Evolutionary conservation across 306 rosid species (phyloP).

Genomic region (Dalbergia cochinchinensis): DNA sequence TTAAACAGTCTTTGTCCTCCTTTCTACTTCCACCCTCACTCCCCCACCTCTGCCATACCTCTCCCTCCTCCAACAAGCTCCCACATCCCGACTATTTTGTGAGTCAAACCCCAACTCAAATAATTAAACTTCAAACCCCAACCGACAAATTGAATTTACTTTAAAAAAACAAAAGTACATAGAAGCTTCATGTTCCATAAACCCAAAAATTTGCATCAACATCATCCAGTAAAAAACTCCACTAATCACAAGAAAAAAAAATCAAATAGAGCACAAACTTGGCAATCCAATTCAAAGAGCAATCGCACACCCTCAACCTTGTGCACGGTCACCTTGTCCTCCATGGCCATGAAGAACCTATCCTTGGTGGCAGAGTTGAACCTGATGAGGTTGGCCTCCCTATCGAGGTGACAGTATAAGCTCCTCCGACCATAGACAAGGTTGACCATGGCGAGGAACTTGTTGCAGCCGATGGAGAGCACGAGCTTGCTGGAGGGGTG

Average conservation of each 20-base stretch:
- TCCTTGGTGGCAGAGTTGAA: slow-evolving; percentile 61
- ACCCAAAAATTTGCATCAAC: too few relatives aligned
- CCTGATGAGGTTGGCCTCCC: slow-evolving; percentile 70
- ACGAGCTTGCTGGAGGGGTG: slow-evolving; percentile 88
- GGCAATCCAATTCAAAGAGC: slow-evolving; percentile 66
- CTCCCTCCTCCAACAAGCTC: too few relatives aligned
- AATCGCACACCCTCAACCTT: slow-evolving; percentile 82
- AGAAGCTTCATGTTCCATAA: not conserved
- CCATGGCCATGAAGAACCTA: slow-evolving; percentile 68
- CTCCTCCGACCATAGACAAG: slow-evolving; percentile 81
- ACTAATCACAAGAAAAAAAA: not conserved
- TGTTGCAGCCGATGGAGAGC: slow-evolving; percentile 76
- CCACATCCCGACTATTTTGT: too few relatives aligned
- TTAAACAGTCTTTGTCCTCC: too few relatives aligned
- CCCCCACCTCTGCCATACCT: too few relatives aligned
- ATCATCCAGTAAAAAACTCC: not conserved
- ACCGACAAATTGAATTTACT: too few relatives aligned
- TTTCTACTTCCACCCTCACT: fast-evolving
- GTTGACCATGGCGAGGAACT: too few relatives aligned
- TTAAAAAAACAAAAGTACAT: too few relatives aligned
- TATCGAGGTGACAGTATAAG: slow-evolving; percentile 70
- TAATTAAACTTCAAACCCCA: too few relatives aligned
- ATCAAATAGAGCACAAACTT: slow-evolving; percentile 41
- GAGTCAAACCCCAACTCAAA: too few relatives aligned
- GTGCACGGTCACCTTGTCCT: slow-evolving; percentile 70